These are phyloP conservation scores for Austroboletus novae-zelandiae DNA, from an alignment of 1,284 basidiomycete genomes.

Conservation along the genomic window DNA sequence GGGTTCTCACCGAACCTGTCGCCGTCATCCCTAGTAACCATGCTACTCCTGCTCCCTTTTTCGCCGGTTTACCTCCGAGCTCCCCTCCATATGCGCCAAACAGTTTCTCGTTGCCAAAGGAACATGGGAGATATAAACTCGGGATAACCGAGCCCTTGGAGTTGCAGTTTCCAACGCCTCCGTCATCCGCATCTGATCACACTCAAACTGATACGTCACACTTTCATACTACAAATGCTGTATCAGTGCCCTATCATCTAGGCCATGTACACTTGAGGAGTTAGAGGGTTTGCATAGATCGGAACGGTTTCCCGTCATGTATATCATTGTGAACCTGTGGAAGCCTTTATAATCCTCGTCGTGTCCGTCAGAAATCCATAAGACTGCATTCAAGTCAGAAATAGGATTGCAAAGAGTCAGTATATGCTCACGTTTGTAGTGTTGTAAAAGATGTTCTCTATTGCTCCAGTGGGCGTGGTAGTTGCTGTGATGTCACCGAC, in stretches of 20 bases:
- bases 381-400: slow-evolving; percentile 34
- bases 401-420: slow-evolving; percentile 4
- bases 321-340: background rate
- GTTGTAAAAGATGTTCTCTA: slow-evolving; percentile 60
- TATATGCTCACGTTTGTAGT: slow-evolving; percentile 45
- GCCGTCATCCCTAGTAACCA: background rate
- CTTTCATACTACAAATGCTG: background rate
- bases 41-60: background rate
- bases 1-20: slow-evolving; percentile 3
- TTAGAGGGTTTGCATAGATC: no score
- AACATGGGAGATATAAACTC: background rate
- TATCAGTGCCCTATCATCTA: background rate
- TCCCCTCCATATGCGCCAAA: background rate
- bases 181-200: background rate
- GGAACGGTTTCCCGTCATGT: background rate
- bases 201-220: background rate
- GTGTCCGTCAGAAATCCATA: slow-evolving; percentile 64
- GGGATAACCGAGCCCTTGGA: slow-evolving; percentile 2
- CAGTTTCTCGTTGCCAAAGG: background rate
- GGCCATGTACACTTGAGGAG: background rate
- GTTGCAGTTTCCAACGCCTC: slow-evolving; percentile 36
- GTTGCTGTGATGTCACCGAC: slow-evolving; percentile 60
- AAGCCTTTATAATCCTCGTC: slow-evolving; percentile 33
- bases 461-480: slow-evolving; percentile 57
- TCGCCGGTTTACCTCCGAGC: background rate